Evolutionary conservation across 148 eudicot genomes (phyloP).

Genomic region (Polygonum maritimum): DNA sequence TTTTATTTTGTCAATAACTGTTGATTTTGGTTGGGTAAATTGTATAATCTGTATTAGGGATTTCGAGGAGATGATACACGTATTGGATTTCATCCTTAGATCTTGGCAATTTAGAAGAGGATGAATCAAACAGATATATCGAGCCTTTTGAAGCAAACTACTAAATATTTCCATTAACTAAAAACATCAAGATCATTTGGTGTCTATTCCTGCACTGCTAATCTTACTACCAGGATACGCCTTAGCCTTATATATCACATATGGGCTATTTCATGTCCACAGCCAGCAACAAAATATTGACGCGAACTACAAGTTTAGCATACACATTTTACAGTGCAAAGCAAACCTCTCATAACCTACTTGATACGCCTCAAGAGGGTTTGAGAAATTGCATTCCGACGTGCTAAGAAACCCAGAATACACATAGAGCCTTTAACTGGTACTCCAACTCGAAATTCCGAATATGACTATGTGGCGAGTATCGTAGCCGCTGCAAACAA

Average conservation of each 20-base stretch:
- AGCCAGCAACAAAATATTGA: neutral
- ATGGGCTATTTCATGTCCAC: no score
- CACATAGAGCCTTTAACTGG: neutral
- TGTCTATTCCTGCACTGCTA: neutral
- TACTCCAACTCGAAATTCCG: neutral
- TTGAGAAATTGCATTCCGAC: neutral
- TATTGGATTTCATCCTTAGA: no score
- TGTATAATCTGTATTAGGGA: no score
- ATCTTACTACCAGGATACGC: neutral
- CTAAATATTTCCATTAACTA: neutral
- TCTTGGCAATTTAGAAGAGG: no score
- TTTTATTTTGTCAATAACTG: no score
- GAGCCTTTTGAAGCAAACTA: neutral
- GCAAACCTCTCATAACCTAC: neutral
- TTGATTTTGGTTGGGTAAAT: neutral
- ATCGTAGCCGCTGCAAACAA: slow-evolving; percentile 63
- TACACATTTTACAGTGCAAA: neutral
- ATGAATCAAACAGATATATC: neutral
- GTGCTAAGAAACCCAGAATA: neutral
- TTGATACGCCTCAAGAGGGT: neutral
- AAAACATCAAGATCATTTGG: neutral
- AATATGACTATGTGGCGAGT: slow-evolving; percentile 35
- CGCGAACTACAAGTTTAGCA: neutral
- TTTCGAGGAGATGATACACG: no score
- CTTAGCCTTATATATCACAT: neutral